Conservation (phyloP, 306 rosid genomes). For the Mucuna pruriens region DNA sequence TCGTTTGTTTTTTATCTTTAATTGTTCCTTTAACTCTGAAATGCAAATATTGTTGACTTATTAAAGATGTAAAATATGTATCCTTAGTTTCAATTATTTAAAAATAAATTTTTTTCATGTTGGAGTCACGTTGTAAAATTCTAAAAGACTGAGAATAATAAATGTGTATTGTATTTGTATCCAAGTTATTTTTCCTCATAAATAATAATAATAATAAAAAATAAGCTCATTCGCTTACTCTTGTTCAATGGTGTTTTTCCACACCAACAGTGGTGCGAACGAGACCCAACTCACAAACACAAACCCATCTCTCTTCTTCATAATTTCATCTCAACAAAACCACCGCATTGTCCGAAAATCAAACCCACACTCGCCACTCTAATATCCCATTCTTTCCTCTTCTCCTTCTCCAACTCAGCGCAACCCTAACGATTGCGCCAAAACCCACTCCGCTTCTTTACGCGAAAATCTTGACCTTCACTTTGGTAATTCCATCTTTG, state of each 20-base stretch:
- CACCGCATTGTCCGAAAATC: background rate
- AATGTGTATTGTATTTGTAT: too few species aligned
- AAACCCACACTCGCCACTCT: background rate
- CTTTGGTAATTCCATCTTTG: constrained; percentile 33
- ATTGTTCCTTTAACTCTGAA: too few species aligned
- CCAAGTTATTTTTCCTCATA: too few species aligned
- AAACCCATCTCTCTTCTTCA: background rate
- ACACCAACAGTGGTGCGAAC: background rate
- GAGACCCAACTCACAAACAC: background rate
- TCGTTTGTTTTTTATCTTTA: too few species aligned
- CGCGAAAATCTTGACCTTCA: background rate
- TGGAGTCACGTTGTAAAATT: too few species aligned
- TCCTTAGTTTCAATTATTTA: too few species aligned
- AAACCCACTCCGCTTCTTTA: constrained; percentile 5
- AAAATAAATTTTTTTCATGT: too few species aligned
- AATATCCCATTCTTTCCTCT: background rate
- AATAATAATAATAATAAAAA: background rate
- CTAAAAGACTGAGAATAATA: too few species aligned
- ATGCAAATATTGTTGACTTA: too few species aligned
- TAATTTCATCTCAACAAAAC: background rate
- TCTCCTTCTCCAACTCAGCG: background rate
- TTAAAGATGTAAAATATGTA: too few species aligned
- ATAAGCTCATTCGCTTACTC: background rate
- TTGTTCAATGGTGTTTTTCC: background rate
- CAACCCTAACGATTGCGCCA: background rate